phyloP scores from a whole-genome alignment of 495 filamentous ascomycete genomes.

The Xylaria grammica region DNA sequence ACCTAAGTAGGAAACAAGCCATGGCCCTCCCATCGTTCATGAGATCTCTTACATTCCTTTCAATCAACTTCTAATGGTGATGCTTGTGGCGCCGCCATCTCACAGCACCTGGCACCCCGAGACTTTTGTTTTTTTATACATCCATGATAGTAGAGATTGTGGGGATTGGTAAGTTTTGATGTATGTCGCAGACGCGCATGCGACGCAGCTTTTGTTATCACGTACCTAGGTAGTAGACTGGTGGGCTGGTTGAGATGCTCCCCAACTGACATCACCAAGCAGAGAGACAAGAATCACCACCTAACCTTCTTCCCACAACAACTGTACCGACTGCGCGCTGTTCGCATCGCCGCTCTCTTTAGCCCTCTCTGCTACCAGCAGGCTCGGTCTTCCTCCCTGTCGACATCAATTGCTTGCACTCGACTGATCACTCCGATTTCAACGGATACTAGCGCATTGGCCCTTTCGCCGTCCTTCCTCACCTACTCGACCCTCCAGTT shows the following conservation, averaged over 20 bases:
- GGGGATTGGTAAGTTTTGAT: conserved; percentile 10
- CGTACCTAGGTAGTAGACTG: conserved; percentile 17
- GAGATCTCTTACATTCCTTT: conserved; percentile 17
- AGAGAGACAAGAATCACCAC: conserved; percentile 28
- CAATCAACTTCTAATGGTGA: conserved; percentile 9
- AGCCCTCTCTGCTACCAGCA: background rate
- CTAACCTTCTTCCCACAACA: conserved; percentile 17
- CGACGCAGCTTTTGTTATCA: conserved; percentile 17
- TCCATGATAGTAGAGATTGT: background rate
- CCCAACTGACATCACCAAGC: conserved; percentile 41
- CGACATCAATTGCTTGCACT: background rate
- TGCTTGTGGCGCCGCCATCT: background rate
- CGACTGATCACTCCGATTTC: background rate
- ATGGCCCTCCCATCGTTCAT: conserved; percentile 17
- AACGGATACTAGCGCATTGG: conserved; percentile 9
- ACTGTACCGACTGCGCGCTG: background rate
- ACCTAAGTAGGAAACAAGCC: background rate
- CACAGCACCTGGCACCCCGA: background rate
- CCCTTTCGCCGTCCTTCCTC: background rate
- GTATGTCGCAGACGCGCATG: conserved; percentile 9
- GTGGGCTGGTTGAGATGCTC: conserved; percentile 26
- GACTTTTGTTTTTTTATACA: background rate
- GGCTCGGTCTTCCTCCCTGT: background rate
- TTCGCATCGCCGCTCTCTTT: background rate
- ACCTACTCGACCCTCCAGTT: background rate